Percentiles rank a stretch among this genome's conserved stretches.
These are phyloP conservation scores for Quercus cerris DNA, from an alignment of 306 rosid genomes.

Conservation along the genomic window DNA sequence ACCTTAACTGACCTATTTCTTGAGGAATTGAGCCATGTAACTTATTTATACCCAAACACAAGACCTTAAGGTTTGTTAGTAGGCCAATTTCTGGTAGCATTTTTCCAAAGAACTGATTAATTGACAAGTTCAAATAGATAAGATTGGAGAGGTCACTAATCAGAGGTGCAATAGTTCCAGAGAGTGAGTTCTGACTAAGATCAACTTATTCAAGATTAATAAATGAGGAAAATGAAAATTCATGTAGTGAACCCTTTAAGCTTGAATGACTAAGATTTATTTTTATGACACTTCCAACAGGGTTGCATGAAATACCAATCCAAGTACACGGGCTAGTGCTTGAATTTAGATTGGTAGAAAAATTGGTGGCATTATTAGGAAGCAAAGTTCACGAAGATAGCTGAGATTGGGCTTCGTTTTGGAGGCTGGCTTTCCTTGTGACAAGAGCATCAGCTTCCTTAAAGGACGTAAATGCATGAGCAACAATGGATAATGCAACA, in stretches of 20 bases:
- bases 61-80: neutral
- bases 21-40: slow-evolving; percentile 17
- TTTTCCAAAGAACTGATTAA: slow-evolving; percentile 20
- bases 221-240: slow-evolving; percentile 27
- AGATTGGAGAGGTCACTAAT: slow-evolving; percentile 27
- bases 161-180: slow-evolving; percentile 27
- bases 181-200: slow-evolving; percentile 29
- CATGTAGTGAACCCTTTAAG: slow-evolving; percentile 33
- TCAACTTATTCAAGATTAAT: slow-evolving; percentile 18
- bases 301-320: slow-evolving; percentile 32
- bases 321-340: slow-evolving; percentile 22
- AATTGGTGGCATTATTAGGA: neutral
- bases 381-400: slow-evolving; percentile 17
- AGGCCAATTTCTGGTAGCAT: slow-evolving; percentile 18
- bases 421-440: slow-evolving; percentile 31
- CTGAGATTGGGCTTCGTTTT: neutral
- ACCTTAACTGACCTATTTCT: slow-evolving; percentile 3
- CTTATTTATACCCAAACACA: neutral
- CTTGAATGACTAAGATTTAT: slow-evolving; percentile 21
- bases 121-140: slow-evolving; percentile 28
- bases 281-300: slow-evolving; percentile 12
- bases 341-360: slow-evolving; percentile 4
- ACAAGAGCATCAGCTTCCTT: slow-evolving; percentile 29
- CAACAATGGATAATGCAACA: neutral
- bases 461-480: neutral